phyloP scores from a whole-genome alignment of 768 basidiomycete genomes.

The Amyloporia xantha region DNA sequence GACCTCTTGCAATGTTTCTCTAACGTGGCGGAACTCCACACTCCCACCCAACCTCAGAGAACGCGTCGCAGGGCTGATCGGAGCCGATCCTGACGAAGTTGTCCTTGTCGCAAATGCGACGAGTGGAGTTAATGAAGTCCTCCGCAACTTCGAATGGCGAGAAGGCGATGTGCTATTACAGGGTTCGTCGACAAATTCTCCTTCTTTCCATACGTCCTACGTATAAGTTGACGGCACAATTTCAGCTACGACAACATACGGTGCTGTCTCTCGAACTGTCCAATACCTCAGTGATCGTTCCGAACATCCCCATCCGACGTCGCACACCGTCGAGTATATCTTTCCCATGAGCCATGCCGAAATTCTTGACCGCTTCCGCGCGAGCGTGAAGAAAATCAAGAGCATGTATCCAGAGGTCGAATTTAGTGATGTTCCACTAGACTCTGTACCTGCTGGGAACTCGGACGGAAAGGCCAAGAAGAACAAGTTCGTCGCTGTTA shows the following conservation, averaged over 20 bases:
- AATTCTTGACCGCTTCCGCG: slow-evolving; percentile 46
- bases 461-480: slow-evolving; percentile 9
- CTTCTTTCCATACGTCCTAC: neutral
- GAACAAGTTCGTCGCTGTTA: slow-evolving; percentile 55
- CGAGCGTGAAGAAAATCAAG: slow-evolving; percentile 28
- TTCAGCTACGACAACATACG: slow-evolving; percentile 39
- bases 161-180: slow-evolving; percentile 57
- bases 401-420: slow-evolving; percentile 5
- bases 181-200: slow-evolving; percentile 9
- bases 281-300: slow-evolving; percentile 48
- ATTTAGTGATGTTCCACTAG: slow-evolving; percentile 11
- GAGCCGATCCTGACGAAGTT: slow-evolving; percentile 51
- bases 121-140: slow-evolving; percentile 57
- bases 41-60: too few species aligned
- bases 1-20: too few species aligned
- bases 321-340: slow-evolving; percentile 51
- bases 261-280: slow-evolving; percentile 43
- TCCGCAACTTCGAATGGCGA: slow-evolving; percentile 63
- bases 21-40: too few species aligned
- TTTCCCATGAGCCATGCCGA: slow-evolving; percentile 39
- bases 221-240: neutral
- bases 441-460: neutral
- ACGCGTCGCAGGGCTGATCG: slow-evolving; percentile 41
- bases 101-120: slow-evolving; percentile 58
- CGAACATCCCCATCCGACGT: slow-evolving; percentile 39